Percentiles rank a stretch among this genome's conserved stretches.
Evolutionary conservation across 306 rosid genomes (phyloP).

Genomic region (Benincasa hispida): DNA sequence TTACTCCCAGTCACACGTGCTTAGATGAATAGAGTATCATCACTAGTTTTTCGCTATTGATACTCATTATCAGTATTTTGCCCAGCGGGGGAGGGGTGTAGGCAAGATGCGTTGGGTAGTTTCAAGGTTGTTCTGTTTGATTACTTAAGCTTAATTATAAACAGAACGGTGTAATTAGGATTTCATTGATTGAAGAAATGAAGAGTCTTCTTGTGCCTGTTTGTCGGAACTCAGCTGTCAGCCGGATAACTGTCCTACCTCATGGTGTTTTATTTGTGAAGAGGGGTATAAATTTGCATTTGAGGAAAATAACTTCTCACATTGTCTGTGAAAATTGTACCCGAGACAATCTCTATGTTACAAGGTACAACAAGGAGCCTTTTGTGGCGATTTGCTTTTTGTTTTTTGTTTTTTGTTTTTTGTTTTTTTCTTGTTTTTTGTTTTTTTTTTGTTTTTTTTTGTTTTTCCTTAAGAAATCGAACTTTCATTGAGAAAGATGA

Average conservation of each 20-base stretch:
- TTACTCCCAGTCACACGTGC: background rate
- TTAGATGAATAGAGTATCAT: background rate
- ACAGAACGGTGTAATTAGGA: background rate
- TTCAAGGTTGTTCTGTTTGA: background rate
- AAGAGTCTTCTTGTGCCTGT: too few relatives aligned
- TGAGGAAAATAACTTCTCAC: background rate
- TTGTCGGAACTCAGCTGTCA: background rate
- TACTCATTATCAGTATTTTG: background rate
- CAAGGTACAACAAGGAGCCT: background rate
- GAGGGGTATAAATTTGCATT: background rate
- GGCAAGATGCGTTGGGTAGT: background rate
- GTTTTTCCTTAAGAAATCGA: too few relatives aligned
- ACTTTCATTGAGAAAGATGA: too few relatives aligned
- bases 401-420: too few relatives aligned
- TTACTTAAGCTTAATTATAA: background rate
- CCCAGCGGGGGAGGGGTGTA: background rate
- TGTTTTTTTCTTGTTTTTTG: too few relatives aligned
- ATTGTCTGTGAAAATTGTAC: background rate
- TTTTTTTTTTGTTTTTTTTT: too few relatives aligned
- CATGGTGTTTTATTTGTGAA: background rate
- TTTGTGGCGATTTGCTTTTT: background rate
- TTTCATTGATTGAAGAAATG: too few relatives aligned
- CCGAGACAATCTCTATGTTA: background rate
- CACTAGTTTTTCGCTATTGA: background rate
- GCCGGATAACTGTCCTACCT: background rate